Evolutionary conservation across 2,329 filamentous ascomycete genomes (phyloP).

Genomic region (Apiospora sp.): DNA sequence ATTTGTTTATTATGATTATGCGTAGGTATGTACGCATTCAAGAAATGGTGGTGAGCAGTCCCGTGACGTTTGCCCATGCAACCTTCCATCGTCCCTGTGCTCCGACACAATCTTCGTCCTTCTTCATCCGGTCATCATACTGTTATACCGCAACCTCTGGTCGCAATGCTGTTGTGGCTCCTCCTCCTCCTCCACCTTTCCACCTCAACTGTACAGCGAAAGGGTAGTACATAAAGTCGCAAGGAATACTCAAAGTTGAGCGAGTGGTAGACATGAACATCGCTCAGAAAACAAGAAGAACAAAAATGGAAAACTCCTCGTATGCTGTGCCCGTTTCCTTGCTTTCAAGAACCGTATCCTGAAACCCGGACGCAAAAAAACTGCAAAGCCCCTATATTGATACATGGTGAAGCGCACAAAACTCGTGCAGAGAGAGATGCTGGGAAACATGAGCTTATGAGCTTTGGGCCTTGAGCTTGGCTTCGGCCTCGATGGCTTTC

Average conservation of each 20-base stretch:
- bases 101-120: conserved; percentile 9
- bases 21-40: background rate
- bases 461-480: conserved; percentile 1
- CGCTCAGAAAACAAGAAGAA: conserved; percentile 12
- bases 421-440: background rate
- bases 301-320: conserved; percentile 1
- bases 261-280: conserved; percentile 14
- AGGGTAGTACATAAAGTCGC: conserved; percentile 2
- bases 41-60: conserved; percentile 15
- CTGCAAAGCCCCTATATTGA: conserved; percentile 18
- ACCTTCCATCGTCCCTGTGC: conserved; percentile 15
- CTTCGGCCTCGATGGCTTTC: conserved; percentile 53
- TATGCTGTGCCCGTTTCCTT: conserved; percentile 17
- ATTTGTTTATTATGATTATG: conserved; percentile 22
- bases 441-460: background rate
- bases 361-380: background rate
- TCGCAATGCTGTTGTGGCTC: conserved; percentile 3
- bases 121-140: conserved; percentile 1
- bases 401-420: conserved; percentile 20
- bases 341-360: conserved; percentile 9
- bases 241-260: conserved; percentile 10
- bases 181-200: background rate
- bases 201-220: conserved; percentile 8
- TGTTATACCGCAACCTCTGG: conserved; percentile 13
- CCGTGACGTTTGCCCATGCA: conserved; percentile 16